Evolutionary conservation across 768 basidiomycete genomes (phyloP), one percentile per base, ranked within the genome.

Genomic region (Lanmaoa pseudosensibilis): DNA sequence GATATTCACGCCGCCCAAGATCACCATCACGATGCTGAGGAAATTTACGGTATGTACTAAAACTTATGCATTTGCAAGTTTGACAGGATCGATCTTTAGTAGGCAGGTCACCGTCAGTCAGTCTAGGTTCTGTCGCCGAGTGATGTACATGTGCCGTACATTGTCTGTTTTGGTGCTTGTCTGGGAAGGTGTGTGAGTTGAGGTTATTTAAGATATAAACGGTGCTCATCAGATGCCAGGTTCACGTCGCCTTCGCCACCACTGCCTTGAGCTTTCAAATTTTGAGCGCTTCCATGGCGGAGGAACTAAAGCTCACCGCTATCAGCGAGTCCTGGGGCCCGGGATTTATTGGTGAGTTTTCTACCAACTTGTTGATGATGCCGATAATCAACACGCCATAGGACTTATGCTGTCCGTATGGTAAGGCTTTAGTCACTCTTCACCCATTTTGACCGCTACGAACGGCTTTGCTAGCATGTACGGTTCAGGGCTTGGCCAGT

Each of bases 401-500:
- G 54, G 50, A 37, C 27, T 53, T 12, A 23, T 36, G 1, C 12
- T 53, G 16, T 53, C 54, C 7, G 11, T 36, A 12, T 55, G 40
- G 54, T 53, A 27, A 2, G 54, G 21, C 25, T 46, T 25, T 15
- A 23, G 9, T 32, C 15, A 18, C 13, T 18, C 23, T 36, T 37
- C 33, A 5, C 21, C 9, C 30, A 48, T 18, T 32, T 50, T 21
- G 30, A 47, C 21, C 16, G 6, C 18, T 13, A 21, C 4, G 32
- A 38, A 32, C n/a, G 25, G 12, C 11, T 41, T 33, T 54, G 16
- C 23, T 21, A 55, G 45, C 15, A 46, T 57, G 52, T 57, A 46
- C 10, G 56, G 56, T 44, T 25, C 44, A 34, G 56, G 56, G 9
- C 16, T 53, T 21, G 50, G 50, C 32, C 50, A 55, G 27, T 55